Conservation (phyloP, 495 filamentous ascomycete species). For the Copromyces sp. region DNA sequence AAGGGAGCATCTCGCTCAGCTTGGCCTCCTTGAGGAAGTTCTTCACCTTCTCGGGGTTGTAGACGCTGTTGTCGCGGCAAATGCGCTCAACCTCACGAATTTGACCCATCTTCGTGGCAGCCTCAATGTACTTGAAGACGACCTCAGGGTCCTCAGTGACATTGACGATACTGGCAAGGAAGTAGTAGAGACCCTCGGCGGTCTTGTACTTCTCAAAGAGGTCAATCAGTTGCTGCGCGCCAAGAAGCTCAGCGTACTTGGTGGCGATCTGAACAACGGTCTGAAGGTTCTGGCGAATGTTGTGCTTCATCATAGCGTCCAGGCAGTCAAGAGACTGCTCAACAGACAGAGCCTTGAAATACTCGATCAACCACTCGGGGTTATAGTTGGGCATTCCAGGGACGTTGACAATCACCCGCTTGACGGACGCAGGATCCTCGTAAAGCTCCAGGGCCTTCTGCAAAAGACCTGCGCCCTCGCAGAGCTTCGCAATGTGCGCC, state of each 20-base stretch:
- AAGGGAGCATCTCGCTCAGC: constrained; percentile 81
- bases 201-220: constrained; percentile 96
- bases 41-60: constrained; percentile 95
- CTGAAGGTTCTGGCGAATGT: constrained; percentile 94
- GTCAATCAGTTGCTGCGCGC: constrained; percentile 77
- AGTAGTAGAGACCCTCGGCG: constrained; percentile 94
- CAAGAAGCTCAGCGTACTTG: constrained; percentile 96
- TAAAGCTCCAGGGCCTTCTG: constrained; percentile 92
- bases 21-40: constrained; percentile 98
- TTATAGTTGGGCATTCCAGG: constrained; percentile 71
- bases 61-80: constrained; percentile 85
- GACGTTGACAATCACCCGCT: constrained; percentile 74
- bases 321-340: constrained; percentile 91
- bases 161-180: constrained; percentile 95
- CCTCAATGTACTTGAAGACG: constrained; percentile 98
- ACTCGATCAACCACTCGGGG: constrained; percentile 81
- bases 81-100: constrained; percentile 93
- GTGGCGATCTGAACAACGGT: constrained; percentile 90
- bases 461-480: constrained; percentile 78
- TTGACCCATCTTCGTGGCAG: constrained; percentile 84
- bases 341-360: constrained; percentile 86
- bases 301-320: constrained; percentile 88
- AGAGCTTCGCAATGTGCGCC: constrained; percentile 73
- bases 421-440: constrained; percentile 80
- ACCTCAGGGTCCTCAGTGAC: constrained; percentile 91